Base-by-base conservation (phyloP, 2,329 filamentous ascomycete species). In the Samsoniella hepiali region DNA sequence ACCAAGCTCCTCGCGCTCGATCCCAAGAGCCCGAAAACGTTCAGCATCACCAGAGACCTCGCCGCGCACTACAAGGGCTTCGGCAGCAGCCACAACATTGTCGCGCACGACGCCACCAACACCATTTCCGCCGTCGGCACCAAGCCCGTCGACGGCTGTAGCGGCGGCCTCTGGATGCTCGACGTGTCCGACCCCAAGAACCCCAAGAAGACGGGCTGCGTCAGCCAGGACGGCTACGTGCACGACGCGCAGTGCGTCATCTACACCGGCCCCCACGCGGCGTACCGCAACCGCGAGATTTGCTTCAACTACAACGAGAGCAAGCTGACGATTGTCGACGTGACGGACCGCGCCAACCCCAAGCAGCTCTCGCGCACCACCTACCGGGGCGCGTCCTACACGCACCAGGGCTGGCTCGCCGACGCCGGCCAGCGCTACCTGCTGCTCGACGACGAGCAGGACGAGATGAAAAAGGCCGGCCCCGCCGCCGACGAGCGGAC, bases 181-280 rank as follows among this genome's bases (percentile, higher is more conserved):
- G 81, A 86, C 69, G 77, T 86, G 40, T 76, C 76, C 0, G 77
- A 85, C 63, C 81, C 82, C 3, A 71, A 77, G 13, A 81, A 80
- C 13, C 83, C 83, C 3, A 78, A 71, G n/a, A 78, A 75, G 22
- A 75, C 81, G 3, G 82, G 82, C 63, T 84, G 81, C 66, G 78
- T 77, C n/a, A 73, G 74, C 38, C 64, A 75, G 15, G 81, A 83
- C 64, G 81, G 80, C 32, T 84, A 84, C 68, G 79, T 86, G 2
- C 84, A 87, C 68, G 84, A 87, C 64, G 84, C 84, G 0, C 83
- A 87, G 69, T 86, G 84, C 65, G 72, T 86, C 32, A 78, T 81
- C 36, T 85, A 85, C 67, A 77, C 76, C 8, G 83, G 83, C 0
- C 82, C 83, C 0, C 79, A 84, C 64, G 72, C 71, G 31, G 68